Base-by-base conservation (phyloP, 1,139 yeast species). In the Nakaseomyces bracarensis region DNA sequence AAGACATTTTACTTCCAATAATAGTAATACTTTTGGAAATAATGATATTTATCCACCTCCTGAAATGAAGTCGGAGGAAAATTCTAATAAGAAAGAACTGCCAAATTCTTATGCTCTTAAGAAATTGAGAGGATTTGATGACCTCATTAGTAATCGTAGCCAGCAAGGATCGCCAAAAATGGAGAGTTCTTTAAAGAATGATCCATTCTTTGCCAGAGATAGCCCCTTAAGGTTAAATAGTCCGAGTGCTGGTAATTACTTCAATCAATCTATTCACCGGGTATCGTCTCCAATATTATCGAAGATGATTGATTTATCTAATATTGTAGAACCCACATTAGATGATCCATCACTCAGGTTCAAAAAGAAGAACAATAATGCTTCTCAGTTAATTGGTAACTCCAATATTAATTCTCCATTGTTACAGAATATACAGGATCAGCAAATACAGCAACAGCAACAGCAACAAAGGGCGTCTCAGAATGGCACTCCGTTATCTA, bases 241-340 rank as follows among this genome's bases (percentile, higher is more conserved):
- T 21, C 61, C 62, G 7, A 51, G 49, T 25, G 42, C 50, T 21
- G 48, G 49, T 28, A 53, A 15, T 15, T 35, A 11, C 21, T 25
- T 35, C 22, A 35, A 35, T 18, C 38, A 35, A 18, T 22, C 28
- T 4, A 23, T 35, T 15, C 38, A 37, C 18, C 49, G 64, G 38
- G 53, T 57, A n/a, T 57, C 64, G 1, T 60, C 64, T 3, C 64
- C 64, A 2, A 43, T 59, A 29, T 47, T 60, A 16, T 53, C 63
- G 6, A 49, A 62, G 46, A 59, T 60, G 63, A 58, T 57, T 60
- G 64, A 60, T 42, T 46, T 58, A 26, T 57, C 63, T 5, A 58
- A 57, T 43, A 60, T 60, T 19, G 60, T 60, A 7, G 64, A 60
- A 40, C 64, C 64, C 18, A 60, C 64, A 9, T 46, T 60, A 38